Conservation (phyloP, 1,284 basidiomycete species). For the Moniliella sp. region DNA sequence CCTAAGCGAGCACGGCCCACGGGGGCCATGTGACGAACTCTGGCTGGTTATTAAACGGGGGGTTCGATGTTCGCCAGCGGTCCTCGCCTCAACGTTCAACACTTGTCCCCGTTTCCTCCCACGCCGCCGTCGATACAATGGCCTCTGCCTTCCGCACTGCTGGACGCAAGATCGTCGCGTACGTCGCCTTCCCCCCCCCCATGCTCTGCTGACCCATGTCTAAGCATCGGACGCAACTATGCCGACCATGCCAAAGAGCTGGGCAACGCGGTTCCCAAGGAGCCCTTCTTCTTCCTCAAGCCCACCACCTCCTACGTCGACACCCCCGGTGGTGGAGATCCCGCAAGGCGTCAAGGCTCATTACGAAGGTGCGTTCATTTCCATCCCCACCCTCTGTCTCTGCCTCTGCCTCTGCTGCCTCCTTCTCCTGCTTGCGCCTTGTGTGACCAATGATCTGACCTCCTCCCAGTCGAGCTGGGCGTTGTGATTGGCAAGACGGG, state of each 20-base stretch:
- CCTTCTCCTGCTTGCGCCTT: too few species aligned
- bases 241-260: constrained; percentile 72
- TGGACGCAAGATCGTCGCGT: constrained; percentile 50
- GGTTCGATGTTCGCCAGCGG: too few species aligned
- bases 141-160: constrained; percentile 14
- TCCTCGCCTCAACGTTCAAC: too few species aligned
- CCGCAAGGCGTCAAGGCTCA: constrained; percentile 64
- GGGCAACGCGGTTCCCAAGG: constrained; percentile 66
- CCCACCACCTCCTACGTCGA: constrained; percentile 70
- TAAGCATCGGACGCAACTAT: constrained; percentile 37
- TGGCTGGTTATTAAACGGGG: too few species aligned
- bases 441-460: neutral
- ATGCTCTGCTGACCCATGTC: too few species aligned
- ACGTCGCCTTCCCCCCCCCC: constrained; percentile 46
- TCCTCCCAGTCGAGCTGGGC: constrained; percentile 65
- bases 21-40: too few species aligned
- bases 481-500: constrained; percentile 74
- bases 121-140: too few species aligned
- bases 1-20: too few species aligned
- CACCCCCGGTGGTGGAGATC: constrained; percentile 58
- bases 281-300: constrained; percentile 96
- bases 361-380: constrained; percentile 83
- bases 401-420: too few species aligned
- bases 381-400: too few species aligned
- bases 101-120: too few species aligned